Percentiles rank a stretch among this genome's conserved stretches.
Conservation (phyloP, 148 eudicot genomes). For the Talinum fruticosum region DNA sequence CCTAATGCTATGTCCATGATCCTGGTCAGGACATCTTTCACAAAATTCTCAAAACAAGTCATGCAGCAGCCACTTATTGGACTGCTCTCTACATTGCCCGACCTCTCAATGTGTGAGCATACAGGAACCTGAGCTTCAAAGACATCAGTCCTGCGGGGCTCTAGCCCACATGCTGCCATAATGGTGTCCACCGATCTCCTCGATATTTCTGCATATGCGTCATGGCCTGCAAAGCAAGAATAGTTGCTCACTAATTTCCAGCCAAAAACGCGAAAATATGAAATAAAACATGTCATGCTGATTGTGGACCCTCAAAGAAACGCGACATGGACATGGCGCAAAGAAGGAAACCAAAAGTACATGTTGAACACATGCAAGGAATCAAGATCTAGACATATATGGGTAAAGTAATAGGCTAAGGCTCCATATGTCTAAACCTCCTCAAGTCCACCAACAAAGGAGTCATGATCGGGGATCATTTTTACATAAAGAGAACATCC, state of each 20-base stretch:
- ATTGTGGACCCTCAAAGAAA: neutral
- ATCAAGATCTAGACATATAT: neutral
- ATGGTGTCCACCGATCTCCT: constrained; percentile 45
- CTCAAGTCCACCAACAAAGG: no score
- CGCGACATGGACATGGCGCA: neutral
- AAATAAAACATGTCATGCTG: neutral
- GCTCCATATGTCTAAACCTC: no score
- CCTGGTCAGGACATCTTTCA: constrained; percentile 39
- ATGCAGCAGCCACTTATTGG: constrained; percentile 42
- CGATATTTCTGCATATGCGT: constrained; percentile 44
- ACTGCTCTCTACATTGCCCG: constrained; percentile 28
- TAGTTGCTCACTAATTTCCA: neutral
- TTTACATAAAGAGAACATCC: no score
- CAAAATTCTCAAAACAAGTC: constrained; percentile 51
- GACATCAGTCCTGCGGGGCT: constrained; percentile 30
- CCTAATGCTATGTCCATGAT: constrained; percentile 23
- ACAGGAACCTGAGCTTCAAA: constrained; percentile 32
- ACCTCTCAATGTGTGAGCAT: constrained; percentile 31
- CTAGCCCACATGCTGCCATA: constrained; percentile 55
- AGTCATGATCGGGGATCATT: no score
- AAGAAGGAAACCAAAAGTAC: no score
- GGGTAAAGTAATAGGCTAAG: no score
- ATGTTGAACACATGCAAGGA: no score
- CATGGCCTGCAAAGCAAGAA: constrained; percentile 42
- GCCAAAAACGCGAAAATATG: neutral